Conservation (phyloP, 441 rosid species). For the Omphalea diandra region DNA sequence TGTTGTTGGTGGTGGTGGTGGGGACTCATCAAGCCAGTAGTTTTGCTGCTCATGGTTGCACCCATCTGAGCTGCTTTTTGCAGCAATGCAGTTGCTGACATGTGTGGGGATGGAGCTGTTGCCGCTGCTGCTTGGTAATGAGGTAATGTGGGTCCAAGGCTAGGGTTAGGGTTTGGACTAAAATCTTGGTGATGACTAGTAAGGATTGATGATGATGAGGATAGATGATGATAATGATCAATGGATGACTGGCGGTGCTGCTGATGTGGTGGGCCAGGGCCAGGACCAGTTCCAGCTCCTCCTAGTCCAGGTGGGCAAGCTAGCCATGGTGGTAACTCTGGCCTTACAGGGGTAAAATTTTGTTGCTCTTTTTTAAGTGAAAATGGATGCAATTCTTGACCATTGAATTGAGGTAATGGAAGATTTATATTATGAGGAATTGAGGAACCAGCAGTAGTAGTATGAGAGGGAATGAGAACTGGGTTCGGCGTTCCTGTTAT, state of each 20-base stretch:
- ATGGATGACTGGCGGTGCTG: constrained; percentile 26
- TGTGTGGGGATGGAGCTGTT: constrained; percentile 44
- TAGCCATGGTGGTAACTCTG: constrained; percentile 54
- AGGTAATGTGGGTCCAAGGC: constrained; percentile 38
- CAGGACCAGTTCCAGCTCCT: constrained; percentile 2
- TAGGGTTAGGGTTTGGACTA: constrained; percentile 54
- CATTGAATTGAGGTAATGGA: constrained; percentile 39
- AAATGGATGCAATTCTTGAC: constrained; percentile 33
- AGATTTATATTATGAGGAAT: constrained; percentile 13
- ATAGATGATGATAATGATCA: constrained; percentile 32
- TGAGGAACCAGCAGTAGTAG: constrained; percentile 24
- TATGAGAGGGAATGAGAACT: constrained; percentile 16
- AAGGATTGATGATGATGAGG: constrained; percentile 40
- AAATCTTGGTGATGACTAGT: constrained; percentile 27
- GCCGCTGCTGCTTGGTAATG: constrained; percentile 20
- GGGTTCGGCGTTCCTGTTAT: constrained; percentile 38
- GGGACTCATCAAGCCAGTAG: constrained; percentile 26
- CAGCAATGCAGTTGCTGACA: constrained; percentile 95
- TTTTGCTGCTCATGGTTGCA: constrained; percentile 47
- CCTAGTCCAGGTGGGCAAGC: constrained; percentile 31
- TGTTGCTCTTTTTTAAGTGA: constrained; percentile 51
- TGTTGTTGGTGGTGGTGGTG: constrained; percentile 25
- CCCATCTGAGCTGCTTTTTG: constrained; percentile 95
- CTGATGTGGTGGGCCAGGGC: constrained; percentile 24
- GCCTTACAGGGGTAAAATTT: constrained; percentile 25